These are phyloP conservation scores for Cutaneotrichosporon daszewskae DNA, from an alignment of 1,284 basidiomycete genomes.

Conservation along the genomic window DNA sequence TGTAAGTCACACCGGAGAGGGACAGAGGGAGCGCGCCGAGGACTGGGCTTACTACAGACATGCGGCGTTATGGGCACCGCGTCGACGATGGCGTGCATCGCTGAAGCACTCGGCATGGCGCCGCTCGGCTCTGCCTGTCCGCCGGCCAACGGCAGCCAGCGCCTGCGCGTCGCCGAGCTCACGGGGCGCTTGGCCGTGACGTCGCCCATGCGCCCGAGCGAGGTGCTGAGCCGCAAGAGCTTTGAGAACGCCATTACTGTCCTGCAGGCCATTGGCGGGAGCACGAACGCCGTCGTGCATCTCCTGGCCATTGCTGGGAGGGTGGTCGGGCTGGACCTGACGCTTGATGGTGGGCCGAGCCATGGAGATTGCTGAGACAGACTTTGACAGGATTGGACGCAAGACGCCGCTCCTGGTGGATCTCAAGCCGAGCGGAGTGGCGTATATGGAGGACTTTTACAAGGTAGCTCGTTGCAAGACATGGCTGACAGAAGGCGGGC, in stretches of 20 bases:
- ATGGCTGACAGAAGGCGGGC: slow-evolving; percentile 32
- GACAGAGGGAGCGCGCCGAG: no score
- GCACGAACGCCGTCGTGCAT: slow-evolving; percentile 50
- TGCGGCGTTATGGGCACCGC: slow-evolving; percentile 47
- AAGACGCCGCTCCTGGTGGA: slow-evolving; percentile 48
- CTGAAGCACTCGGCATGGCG: slow-evolving; percentile 41
- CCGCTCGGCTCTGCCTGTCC: slow-evolving; percentile 41
- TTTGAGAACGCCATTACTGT: slow-evolving; percentile 51
- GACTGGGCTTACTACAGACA: slow-evolving; percentile 25
- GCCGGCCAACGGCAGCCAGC: slow-evolving; percentile 36
- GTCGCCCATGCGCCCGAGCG: slow-evolving; percentile 34
- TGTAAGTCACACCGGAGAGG: slow-evolving; percentile 17
- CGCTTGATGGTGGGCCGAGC: slow-evolving; percentile 36
- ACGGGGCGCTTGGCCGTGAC: slow-evolving; percentile 26
- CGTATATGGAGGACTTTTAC: slow-evolving; percentile 51
- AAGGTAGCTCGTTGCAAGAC: slow-evolving; percentile 19
- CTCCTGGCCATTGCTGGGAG: slow-evolving; percentile 50
- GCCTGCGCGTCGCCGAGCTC: slow-evolving; percentile 39
- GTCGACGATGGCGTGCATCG: slow-evolving; percentile 44
- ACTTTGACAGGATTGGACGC: slow-evolving; percentile 46
- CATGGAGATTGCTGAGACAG: slow-evolving; percentile 4
- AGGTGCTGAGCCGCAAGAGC: slow-evolving; percentile 45
- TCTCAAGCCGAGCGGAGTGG: slow-evolving; percentile 48
- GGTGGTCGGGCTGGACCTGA: slow-evolving; percentile 41
- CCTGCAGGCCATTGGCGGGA: slow-evolving; percentile 49